A percentile compares a stretch with the other conserved stretches of the same genome.
Evolutionary conservation across 352 stramenopile genomes (phyloP).

Genomic region (Pythium plurisporium): DNA sequence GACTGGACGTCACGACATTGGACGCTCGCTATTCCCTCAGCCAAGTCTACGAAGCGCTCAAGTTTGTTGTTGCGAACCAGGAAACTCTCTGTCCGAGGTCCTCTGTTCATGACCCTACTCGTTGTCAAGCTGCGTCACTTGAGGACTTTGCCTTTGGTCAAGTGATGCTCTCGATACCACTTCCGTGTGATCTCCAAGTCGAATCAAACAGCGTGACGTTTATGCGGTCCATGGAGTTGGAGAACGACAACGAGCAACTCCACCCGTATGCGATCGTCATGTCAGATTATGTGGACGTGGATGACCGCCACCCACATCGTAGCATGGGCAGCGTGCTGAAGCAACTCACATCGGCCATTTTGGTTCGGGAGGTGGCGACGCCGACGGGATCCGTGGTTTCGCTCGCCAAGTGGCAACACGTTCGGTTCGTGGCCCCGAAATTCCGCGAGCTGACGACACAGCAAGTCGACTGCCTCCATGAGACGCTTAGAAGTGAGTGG

Average conservation of each 20-base stretch:
- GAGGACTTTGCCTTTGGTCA: slow-evolving; percentile 1
- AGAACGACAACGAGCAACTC: neutral
- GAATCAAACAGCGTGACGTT: neutral
- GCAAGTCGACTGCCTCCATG: slow-evolving; percentile 1
- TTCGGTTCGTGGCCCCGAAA: neutral
- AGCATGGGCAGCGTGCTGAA: neutral
- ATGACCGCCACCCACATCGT: neutral
- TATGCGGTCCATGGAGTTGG: neutral
- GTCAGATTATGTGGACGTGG: neutral
- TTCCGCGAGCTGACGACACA: neutral
- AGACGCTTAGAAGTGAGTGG: neutral
- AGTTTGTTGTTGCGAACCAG: neutral
- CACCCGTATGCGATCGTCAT: neutral
- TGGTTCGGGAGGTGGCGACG: neutral
- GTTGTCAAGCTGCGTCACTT: neutral
- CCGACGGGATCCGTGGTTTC: neutral
- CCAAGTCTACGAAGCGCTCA: slow-evolving; percentile 4
- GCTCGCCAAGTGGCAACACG: neutral
- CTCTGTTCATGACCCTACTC: too few species aligned
- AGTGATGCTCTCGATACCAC: neutral
- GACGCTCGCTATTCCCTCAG: neutral
- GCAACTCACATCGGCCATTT: neutral
- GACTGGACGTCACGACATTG: neutral
- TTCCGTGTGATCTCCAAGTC: neutral
- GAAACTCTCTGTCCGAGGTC: too few species aligned